A percentile compares a stretch with the other conserved stretches of the same genome.
Conservation (phyloP, 1,284 basidiomycete genomes). For the Xanthoconium separans region DNA sequence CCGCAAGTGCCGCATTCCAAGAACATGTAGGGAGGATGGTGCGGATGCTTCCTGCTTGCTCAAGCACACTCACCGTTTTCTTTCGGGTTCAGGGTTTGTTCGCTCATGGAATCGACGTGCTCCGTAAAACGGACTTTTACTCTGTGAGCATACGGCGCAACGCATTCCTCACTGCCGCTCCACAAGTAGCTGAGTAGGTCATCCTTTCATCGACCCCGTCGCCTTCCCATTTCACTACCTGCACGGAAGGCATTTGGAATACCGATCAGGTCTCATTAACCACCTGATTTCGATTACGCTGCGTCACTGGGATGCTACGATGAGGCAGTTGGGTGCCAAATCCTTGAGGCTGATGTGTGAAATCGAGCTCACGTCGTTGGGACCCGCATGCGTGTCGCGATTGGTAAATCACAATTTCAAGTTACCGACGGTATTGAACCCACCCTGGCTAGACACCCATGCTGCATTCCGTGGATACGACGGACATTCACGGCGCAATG, state of each 20-base stretch:
- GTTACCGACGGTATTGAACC: slow-evolving; percentile 12
- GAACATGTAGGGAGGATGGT: slow-evolving; percentile 95
- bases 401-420: slow-evolving; percentile 42
- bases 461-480: slow-evolving; percentile 64
- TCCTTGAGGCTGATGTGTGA: slow-evolving; percentile 72
- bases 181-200: slow-evolving; percentile 81
- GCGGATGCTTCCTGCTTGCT: slow-evolving; percentile 31
- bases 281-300: slow-evolving; percentile 78
- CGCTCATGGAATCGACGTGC: slow-evolving; percentile 90
- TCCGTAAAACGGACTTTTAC: slow-evolving; percentile 93
- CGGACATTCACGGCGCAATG: slow-evolving; percentile 83
- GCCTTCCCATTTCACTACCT: slow-evolving; percentile 2
- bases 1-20: slow-evolving; percentile 97
- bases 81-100: slow-evolving; percentile 67
- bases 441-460: slow-evolving; percentile 46
- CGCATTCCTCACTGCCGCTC: slow-evolving; percentile 82
- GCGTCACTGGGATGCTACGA: slow-evolving; percentile 86
- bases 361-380: slow-evolving; percentile 55
- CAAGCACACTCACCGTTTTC: slow-evolving; percentile 13
- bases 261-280: slow-evolving; percentile 68
- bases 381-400: slow-evolving; percentile 47
- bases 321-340: slow-evolving; percentile 81
- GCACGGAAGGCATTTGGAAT: slow-evolving; percentile 59
- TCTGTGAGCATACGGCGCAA: slow-evolving; percentile 85
- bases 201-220: slow-evolving; percentile 1